Base-by-base conservation (phyloP, 2,329 filamentous ascomycete species). In the Aaosphaeria pasadenensis region DNA sequence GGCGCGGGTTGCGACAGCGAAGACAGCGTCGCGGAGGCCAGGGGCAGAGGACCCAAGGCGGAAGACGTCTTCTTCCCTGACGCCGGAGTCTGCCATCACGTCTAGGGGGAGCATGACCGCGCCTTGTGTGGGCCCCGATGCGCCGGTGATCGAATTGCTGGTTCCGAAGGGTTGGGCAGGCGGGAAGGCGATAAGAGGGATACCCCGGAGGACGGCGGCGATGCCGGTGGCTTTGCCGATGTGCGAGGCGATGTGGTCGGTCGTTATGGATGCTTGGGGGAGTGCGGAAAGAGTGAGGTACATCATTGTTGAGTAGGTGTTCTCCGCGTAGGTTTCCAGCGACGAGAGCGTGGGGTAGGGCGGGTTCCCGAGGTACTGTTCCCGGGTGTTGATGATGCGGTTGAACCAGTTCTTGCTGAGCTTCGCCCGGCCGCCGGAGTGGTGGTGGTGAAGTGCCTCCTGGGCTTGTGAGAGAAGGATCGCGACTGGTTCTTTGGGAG, bases 181-280 rank as follows among this genome's bases (percentile, higher is more conserved):
- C 0, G 88, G 87, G 40, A 92, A 89, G 0, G 91, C 91, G n/a
- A 97, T 79, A 3, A 97, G 71, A 0, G 94, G 91, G 7, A 97
- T 77, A 1, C 94, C 92, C 38, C 92, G 81, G n/a, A 99, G 75
- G 0, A 96, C 82, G 1, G 92, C 87, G 2, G 85, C 80, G 46
- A 99, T 96, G 6, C 94, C 94, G 43, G 85, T 87, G 0, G 94
- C 91, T 66, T 99, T 99, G 45, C 94, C 94, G 49, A 97, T 88
- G 69, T 99, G 94, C 46, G 89, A 95, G 6, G 92, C 92, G 13
- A 99, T 77, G 72, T 99, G 94, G 63, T 99, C 94, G 39, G 91
- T 84, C 28, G 91, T 87, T 60, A 96, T 79, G 1, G 89, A 95
- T 7, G 85, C 82, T 62, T 96, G 77, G 0, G 90, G 88, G 48